These are phyloP conservation scores for Lentinula aciculospora DNA, from an alignment of 768 basidiomycete genomes.

Conservation along the genomic window DNA sequence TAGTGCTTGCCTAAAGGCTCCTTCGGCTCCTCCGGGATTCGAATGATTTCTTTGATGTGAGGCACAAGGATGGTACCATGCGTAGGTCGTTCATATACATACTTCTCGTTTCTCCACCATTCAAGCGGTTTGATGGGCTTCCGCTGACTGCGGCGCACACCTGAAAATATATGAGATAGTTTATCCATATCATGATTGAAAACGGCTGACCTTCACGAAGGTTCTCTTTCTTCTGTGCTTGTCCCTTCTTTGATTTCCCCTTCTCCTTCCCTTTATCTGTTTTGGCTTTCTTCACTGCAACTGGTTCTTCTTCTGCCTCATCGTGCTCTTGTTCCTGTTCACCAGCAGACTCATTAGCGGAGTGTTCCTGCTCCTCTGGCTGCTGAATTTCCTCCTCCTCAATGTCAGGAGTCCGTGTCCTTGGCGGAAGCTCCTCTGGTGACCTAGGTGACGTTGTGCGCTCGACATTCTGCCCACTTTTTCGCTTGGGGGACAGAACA, in stretches of 20 bases:
- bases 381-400: slow-evolving; percentile 41
- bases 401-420: slow-evolving; percentile 15
- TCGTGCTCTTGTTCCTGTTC: slow-evolving; percentile 21
- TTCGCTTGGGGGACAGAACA: slow-evolving; percentile 29
- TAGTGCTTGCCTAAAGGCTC: slow-evolving; percentile 37
- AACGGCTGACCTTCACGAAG: slow-evolving; percentile 3
- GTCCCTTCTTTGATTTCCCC: neutral
- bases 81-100: slow-evolving; percentile 69
- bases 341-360: slow-evolving; percentile 11
- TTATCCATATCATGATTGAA: slow-evolving; percentile 7
- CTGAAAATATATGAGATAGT: slow-evolving; percentile 16
- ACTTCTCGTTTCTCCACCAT: slow-evolving; percentile 90
- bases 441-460: neutral
- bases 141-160: slow-evolving; percentile 68
- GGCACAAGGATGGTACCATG: slow-evolving; percentile 51
- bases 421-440: neutral
- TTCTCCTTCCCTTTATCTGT: slow-evolving; percentile 4
- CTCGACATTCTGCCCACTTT: slow-evolving; percentile 33
- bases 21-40: slow-evolving; percentile 42
- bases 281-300: slow-evolving; percentile 5
- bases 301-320: slow-evolving; percentile 31
- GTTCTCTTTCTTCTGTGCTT: neutral
- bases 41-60: slow-evolving; percentile 62
- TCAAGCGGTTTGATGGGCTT: slow-evolving; percentile 70
- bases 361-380: slow-evolving; percentile 24